Percentiles rank a stretch among this genome's conserved stretches.
These are phyloP conservation scores for Vicia faba DNA, from an alignment of 306 rosid genomes.

Conservation along the genomic window DNA sequence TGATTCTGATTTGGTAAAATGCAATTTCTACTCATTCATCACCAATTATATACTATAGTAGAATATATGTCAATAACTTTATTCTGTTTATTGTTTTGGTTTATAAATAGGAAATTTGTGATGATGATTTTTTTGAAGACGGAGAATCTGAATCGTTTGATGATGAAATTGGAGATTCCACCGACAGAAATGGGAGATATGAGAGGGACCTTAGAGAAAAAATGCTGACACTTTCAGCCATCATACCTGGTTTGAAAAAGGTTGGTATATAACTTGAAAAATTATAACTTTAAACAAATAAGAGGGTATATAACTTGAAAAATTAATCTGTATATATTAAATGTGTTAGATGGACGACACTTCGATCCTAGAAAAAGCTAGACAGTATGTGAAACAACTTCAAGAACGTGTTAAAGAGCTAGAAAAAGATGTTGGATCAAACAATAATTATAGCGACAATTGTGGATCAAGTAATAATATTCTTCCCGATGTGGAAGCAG, in stretches of 20 bases:
- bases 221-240: conserved; percentile 38
- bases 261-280: conserved; percentile 8
- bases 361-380: conserved; percentile 36
- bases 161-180: not conserved
- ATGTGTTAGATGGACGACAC: conserved; percentile 35
- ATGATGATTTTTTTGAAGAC: conserved; percentile 5
- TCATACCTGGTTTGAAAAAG: conserved; percentile 37
- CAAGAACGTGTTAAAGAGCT: conserved; percentile 44
- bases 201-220: conserved; percentile 2
- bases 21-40: not conserved
- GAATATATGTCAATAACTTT: not conserved
- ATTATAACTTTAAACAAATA: too few relatives aligned
- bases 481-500: conserved; percentile 37
- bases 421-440: conserved; percentile 30
- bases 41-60: not conserved
- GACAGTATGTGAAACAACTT: conserved; percentile 38
- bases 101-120: conserved; percentile 18
- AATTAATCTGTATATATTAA: too few relatives aligned
- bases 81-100: not conserved
- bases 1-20: conserved; percentile 33
- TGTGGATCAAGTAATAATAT: not conserved
- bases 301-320: too few relatives aligned
- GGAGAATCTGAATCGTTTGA: conserved; percentile 19
- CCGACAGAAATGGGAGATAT: not conserved
- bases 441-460: not conserved